phyloP scores from a whole-genome alignment of 805 yeast genomes.

The Pichia californica region DNA sequence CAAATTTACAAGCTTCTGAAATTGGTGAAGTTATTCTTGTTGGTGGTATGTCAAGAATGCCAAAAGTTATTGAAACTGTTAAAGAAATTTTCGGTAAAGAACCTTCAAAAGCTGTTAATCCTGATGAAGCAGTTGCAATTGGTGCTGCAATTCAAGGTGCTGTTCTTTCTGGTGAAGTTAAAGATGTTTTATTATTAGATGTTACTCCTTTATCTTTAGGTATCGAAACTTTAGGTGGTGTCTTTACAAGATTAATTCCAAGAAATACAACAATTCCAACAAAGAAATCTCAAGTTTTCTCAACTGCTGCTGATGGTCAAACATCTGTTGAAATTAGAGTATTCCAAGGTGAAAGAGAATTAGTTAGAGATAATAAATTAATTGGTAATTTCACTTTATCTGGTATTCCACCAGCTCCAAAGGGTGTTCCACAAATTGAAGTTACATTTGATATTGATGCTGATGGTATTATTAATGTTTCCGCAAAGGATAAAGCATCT shows the following conservation, averaged over 20 bases:
- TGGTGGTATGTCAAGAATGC: constrained; percentile 92
- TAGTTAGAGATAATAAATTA: constrained; percentile 94
- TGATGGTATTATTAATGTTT: constrained; percentile 81
- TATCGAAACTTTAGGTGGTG: constrained; percentile 98
- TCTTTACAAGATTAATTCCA: constrained; percentile 84
- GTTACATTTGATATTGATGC: constrained; percentile 96
- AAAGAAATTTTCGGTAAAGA: constrained; percentile 50
- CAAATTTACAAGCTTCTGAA: constrained; percentile 56
- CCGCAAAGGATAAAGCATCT: constrained; percentile 74
- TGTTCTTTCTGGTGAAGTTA: constrained; percentile 74
- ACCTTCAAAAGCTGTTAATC: constrained; percentile 71
- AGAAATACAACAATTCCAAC: constrained; percentile 96
- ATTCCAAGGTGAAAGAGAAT: constrained; percentile 99
- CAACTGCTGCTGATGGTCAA: constrained; percentile 95
- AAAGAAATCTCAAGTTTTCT: constrained; percentile 92
- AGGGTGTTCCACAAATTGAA: constrained; percentile 92
- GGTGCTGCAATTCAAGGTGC: constrained; percentile 93
- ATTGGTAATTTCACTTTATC: constrained; percentile 94
- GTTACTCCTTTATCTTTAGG: constrained; percentile 88
- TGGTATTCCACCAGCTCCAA: constrained; percentile 94
- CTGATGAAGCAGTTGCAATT: constrained; percentile 90
- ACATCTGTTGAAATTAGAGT: constrained; percentile 96
- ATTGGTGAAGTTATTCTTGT: constrained; percentile 72
- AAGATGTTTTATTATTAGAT: constrained; percentile 69
- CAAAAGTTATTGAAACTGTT: constrained; percentile 62